These are phyloP conservation scores for Pseudonitzschia delicatissima DNA, from an alignment of 108 stramenopile genomes.

Conservation along the genomic window DNA sequence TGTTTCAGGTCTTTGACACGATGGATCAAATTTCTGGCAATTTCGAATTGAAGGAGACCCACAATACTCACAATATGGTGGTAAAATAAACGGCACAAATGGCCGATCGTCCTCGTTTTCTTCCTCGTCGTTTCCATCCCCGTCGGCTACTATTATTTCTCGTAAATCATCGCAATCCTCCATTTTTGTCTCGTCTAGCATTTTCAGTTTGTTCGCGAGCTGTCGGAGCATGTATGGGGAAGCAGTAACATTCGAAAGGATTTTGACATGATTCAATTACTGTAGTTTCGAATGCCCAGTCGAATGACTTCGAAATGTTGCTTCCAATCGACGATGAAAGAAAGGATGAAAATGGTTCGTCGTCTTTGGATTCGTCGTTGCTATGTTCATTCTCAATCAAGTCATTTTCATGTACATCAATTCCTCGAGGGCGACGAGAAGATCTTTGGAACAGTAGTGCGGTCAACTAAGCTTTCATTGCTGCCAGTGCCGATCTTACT, in stretches of 20 bases:
- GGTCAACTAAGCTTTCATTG: too few species aligned
- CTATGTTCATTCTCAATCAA: background rate
- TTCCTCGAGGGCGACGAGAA: too few species aligned
- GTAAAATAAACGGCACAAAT: background rate
- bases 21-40: background rate
- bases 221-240: background rate
- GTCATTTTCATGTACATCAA: too few species aligned
- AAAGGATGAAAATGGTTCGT: background rate
- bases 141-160: background rate
- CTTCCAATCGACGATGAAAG: background rate
- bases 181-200: background rate
- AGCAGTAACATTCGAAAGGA: slow-evolving; percentile 1
- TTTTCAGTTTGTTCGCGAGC: background rate
- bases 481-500: too few species aligned
- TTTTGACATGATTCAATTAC: background rate
- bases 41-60: background rate
- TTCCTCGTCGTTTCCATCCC: background rate
- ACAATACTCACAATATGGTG: background rate
- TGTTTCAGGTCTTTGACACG: background rate
- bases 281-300: background rate
- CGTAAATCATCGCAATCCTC: background rate
- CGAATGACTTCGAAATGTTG: slow-evolving; percentile 3
- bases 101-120: background rate
- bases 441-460: too few species aligned
- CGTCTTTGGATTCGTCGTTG: background rate